phyloP scores from a whole-genome alignment of 1,139 yeast genomes.

The Lipomyces yarrowii region DNA sequence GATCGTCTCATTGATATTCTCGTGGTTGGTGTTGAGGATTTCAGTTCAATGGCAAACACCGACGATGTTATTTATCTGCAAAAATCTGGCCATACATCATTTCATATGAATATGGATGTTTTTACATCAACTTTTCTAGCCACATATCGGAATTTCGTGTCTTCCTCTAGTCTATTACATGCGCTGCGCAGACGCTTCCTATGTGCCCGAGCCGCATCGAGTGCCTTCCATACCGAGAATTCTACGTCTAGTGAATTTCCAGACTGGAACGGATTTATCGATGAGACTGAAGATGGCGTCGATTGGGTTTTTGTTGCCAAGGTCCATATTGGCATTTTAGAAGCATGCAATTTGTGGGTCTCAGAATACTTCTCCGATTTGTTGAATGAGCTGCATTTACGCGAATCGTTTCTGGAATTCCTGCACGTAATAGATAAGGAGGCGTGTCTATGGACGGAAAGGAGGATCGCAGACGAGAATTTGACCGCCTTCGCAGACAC shows the following conservation, averaged over 20 bases:
- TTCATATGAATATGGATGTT: slow-evolving; percentile 60
- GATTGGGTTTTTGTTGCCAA: slow-evolving; percentile 64
- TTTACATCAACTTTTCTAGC: slow-evolving; percentile 67
- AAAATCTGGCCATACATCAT: slow-evolving; percentile 29
- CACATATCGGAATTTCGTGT: slow-evolving; percentile 63
- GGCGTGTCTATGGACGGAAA: slow-evolving; percentile 61
- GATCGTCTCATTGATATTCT: slow-evolving; percentile 63
- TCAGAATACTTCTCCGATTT: slow-evolving; percentile 76
- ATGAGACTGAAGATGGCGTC: slow-evolving; percentile 39
- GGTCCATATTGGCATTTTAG: slow-evolving; percentile 81
- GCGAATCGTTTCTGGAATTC: slow-evolving; percentile 64
- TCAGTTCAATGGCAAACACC: slow-evolving; percentile 51
- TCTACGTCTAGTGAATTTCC: slow-evolving; percentile 27
- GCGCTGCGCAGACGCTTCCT: slow-evolving; percentile 55
- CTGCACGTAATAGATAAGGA: slow-evolving; percentile 72
- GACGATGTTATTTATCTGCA: slow-evolving; percentile 41
- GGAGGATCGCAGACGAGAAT: slow-evolving; percentile 39
- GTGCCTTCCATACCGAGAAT: slow-evolving; percentile 45
- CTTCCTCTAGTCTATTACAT: slow-evolving; percentile 54
- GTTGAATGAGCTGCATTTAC: slow-evolving; percentile 65
- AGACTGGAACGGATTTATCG: slow-evolving; percentile 38
- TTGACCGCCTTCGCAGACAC: slow-evolving; percentile 40
- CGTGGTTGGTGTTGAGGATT: slow-evolving; percentile 62
- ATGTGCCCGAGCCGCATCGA: slow-evolving; percentile 63
- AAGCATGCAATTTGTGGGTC: slow-evolving; percentile 71